These are phyloP conservation scores for Phytophthora fragariaefolia DNA, from an alignment of 352 stramenopile genomes.

Conservation along the genomic window DNA sequence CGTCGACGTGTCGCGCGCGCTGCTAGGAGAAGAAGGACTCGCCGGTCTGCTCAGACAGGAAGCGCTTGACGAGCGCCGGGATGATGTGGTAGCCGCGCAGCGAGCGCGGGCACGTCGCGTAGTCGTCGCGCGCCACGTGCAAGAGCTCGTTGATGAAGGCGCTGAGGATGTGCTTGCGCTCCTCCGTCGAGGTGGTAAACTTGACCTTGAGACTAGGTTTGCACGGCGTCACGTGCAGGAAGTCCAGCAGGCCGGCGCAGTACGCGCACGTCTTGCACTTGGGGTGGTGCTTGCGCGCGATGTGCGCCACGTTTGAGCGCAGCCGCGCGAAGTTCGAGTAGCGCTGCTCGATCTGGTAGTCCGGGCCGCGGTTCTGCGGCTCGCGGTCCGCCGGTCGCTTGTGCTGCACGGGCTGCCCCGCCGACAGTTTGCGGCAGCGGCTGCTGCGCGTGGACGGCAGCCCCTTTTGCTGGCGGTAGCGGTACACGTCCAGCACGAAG, in stretches of 20 bases:
- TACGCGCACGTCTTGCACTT: conserved; percentile 53
- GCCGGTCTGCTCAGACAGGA: conserved; percentile 56
- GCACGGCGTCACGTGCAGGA: conserved; percentile 45
- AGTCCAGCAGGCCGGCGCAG: conserved; percentile 51
- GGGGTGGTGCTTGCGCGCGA: conserved; percentile 58
- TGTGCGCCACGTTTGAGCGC: conserved; percentile 50
- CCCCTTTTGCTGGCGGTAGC: conserved; percentile 60
- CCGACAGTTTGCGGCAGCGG: conserved; percentile 22
- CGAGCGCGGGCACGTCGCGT: conserved; percentile 40
- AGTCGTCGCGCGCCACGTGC: conserved; percentile 30
- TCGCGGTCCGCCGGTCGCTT: conserved; percentile 13
- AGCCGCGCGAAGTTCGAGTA: conserved; percentile 71
- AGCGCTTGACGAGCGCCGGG: conserved; percentile 50
- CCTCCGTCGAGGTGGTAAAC: conserved; percentile 51
- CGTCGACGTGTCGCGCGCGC: too few species aligned
- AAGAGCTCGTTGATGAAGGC: conserved; percentile 58
- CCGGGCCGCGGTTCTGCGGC: conserved; percentile 35
- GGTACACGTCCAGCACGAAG: conserved; percentile 70
- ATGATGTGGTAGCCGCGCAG: conserved; percentile 55
- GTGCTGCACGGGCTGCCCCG: conserved; percentile 12
- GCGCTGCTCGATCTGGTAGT: conserved; percentile 70
- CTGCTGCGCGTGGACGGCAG: conserved; percentile 41
- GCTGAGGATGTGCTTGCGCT: conserved; percentile 51
- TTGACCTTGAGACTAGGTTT: conserved; percentile 62
- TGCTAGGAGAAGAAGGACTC: conserved; percentile 52